Conservation (phyloP, 331 rosid genomes). For the Acacia pycnantha region DNA sequence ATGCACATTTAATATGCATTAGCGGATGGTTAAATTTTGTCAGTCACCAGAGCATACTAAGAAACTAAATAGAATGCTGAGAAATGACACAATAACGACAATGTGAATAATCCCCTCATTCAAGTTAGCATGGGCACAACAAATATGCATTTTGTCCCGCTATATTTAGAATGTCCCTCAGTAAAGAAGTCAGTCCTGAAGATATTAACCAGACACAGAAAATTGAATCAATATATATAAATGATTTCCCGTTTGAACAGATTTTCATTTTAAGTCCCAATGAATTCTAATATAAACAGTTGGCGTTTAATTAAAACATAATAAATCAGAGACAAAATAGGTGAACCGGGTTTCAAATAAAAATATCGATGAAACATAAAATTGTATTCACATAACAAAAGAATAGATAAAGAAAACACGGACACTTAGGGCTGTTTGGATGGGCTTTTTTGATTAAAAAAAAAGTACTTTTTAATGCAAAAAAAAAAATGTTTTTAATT, state of each 20-base stretch:
- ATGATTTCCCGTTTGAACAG: background rate
- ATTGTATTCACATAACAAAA: background rate
- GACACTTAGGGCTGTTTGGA: no score
- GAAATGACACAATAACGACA: conserved; percentile 6
- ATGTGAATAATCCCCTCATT: conserved; percentile 15
- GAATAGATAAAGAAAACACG: background rate
- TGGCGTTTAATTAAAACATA: conserved; percentile 1
- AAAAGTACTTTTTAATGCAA: no score
- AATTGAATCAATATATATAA: background rate
- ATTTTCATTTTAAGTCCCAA: background rate
- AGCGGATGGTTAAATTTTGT: conserved; percentile 17
- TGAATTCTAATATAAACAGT: background rate
- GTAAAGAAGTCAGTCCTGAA: background rate
- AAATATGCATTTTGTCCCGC: background rate
- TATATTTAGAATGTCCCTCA: background rate
- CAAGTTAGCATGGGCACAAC: background rate
- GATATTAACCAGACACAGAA: background rate
- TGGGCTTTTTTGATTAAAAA: no score
- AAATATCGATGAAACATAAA: conserved; percentile 18
- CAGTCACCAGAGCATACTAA: conserved; percentile 9
- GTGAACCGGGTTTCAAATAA: background rate
- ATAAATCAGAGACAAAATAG: background rate
- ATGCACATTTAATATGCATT: conserved; percentile 25
- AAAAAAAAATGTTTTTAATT: no score
- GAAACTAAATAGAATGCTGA: conserved; percentile 8